Conservation (phyloP, 768 basidiomycete species). For the Dentipellis sp. region DNA sequence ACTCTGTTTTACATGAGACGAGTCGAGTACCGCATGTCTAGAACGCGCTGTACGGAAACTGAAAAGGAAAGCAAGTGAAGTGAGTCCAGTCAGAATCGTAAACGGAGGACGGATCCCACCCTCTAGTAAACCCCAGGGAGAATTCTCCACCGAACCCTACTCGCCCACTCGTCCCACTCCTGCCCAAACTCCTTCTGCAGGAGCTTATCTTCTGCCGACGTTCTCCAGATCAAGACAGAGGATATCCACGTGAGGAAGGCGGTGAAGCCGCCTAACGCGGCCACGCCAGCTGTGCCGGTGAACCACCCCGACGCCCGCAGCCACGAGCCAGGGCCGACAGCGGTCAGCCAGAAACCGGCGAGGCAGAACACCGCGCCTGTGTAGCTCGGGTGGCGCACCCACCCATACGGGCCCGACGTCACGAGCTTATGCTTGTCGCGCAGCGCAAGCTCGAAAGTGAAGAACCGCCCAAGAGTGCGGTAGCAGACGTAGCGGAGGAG, state of each 20-base stretch:
- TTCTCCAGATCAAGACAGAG: background rate
- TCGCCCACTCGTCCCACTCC: background rate
- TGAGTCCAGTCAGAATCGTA: no score
- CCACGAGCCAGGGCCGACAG: constrained; percentile 14
- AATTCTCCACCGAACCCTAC: background rate
- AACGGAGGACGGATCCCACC: no score
- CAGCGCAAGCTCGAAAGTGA: constrained; percentile 13
- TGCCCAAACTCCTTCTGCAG: background rate
- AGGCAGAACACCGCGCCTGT: constrained; percentile 11
- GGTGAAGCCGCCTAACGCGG: background rate
- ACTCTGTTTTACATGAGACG: no score
- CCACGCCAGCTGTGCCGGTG: background rate
- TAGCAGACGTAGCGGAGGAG: constrained; percentile 9
- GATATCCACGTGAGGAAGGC: background rate
- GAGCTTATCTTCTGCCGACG: background rate
- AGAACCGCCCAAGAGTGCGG: constrained; percentile 8
- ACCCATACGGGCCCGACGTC: constrained; percentile 15
- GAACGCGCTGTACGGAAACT: no score
- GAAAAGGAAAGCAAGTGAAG: no score
- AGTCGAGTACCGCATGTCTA: no score
- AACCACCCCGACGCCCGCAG: constrained; percentile 4
- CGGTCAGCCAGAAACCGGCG: constrained; percentile 5
- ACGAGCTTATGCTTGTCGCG: constrained; percentile 14
- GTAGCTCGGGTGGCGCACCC: constrained; percentile 17
- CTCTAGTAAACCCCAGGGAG: background rate